phyloP scores from a whole-genome alignment of 352 stramenopile genomes.

The Phytophthora nicotianae region DNA sequence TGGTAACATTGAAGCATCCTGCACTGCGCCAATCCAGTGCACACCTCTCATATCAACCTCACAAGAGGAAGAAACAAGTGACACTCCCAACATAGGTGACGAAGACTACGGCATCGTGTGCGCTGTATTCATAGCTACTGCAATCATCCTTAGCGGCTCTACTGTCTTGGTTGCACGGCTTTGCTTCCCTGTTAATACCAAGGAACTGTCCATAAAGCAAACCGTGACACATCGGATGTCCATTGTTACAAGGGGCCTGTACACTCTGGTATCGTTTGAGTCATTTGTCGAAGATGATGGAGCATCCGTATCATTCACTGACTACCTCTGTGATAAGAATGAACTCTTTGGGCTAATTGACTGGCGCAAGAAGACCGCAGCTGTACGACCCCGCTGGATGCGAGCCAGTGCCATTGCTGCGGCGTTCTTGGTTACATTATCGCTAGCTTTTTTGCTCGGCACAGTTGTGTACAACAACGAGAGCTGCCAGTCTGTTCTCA shows the following conservation, averaged over 20 bases:
- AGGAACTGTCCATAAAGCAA: constrained; percentile 9
- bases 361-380: constrained; percentile 13
- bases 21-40: constrained; percentile 12
- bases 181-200: constrained; percentile 1
- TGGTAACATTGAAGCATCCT: constrained; percentile 8
- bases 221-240: constrained; percentile 8
- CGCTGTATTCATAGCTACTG: constrained; percentile 13
- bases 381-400: constrained; percentile 9
- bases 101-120: constrained; percentile 19
- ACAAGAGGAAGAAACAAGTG: background rate
- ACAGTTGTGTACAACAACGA: constrained; percentile 32
- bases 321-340: constrained; percentile 23
- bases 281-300: constrained; percentile 15
- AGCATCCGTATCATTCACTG: constrained; percentile 6
- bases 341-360: constrained; percentile 21
- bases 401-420: constrained; percentile 7
- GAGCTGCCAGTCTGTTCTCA: constrained; percentile 8
- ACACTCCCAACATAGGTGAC: constrained; percentile 9
- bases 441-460: constrained; percentile 21
- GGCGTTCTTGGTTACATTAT: constrained; percentile 16
- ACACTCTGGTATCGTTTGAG: background rate
- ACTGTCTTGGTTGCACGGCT: constrained; percentile 1
- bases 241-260: background rate
- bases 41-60: background rate
- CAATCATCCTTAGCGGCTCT: constrained; percentile 10